Evolutionary conservation across 306 rosid genomes (phyloP), one percentile per base, ranked within the genome.

Genomic region (Prunus padus): DNA sequence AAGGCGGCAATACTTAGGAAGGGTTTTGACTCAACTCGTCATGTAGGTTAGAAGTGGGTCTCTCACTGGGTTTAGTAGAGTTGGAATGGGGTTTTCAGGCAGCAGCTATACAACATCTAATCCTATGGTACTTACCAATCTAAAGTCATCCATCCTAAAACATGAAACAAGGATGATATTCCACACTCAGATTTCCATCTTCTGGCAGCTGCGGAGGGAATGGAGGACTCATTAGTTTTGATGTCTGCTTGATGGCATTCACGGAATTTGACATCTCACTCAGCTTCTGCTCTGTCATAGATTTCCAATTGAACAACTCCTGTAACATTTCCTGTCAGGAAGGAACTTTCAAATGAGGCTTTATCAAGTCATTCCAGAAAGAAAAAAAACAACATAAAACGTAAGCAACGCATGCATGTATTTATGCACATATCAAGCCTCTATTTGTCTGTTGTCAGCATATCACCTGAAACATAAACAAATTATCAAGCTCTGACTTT

Each of bases 291-390:
- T 92, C 98, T 80, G 77, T 83, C 78, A 83, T 81, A 72, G 90
- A 93, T 84, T 86, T 92, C 98, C 98, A 92, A 78, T 84, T 90
- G 61, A 80, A 80, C 69, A 90, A 79, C 82, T 92, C 97, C 87
- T 73, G 77, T 72, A 88, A 79, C 94, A 84, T 88, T 74, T 90
- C 98, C 96, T 90, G 96, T 47, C 69, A 63, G 18, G 22, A 67
- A 61, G 62, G 12, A 76, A 15, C 20, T 57, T 42, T 44, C 56
- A 46, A 68, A 49, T 54, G 28, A 71, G 78, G 47, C 73, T 28
- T 77, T 40, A 55, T 33, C 46, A 47, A n/a, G 42, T 56, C 70
- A 5, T 49, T 44, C 18, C 20, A n/a, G 20, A 61, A 61, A 61
- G 14, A 16, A 15, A 26, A 5, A 16, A 3, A 57, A 57, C 2